Percentiles rank a stretch among this genome's conserved stretches.
These are phyloP conservation scores for Hypoxylon trugodes DNA, from an alignment of 495 filamentous ascomycete genomes.

Conservation along the genomic window DNA sequence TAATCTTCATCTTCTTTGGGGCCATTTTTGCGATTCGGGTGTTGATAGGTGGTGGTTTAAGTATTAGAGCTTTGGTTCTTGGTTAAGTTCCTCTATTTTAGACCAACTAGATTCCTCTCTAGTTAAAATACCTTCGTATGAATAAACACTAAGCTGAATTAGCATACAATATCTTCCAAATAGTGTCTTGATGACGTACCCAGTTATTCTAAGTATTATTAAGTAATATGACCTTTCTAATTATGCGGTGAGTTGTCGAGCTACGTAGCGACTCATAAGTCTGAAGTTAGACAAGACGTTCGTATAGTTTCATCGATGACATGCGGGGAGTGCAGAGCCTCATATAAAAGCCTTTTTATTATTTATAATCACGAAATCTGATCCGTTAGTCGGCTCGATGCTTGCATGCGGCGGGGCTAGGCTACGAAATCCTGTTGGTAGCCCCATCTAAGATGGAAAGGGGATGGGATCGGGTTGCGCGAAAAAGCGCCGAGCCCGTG, in stretches of 20 bases:
- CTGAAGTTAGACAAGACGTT: not conserved
- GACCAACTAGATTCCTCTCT: no score
- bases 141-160: no score
- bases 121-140: no score
- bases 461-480: not conserved
- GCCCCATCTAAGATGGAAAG: not conserved
- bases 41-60: no score
- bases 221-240: not conserved
- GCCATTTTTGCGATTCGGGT: slow-evolving; percentile 12
- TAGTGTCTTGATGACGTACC: no score
- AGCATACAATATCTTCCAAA: no score
- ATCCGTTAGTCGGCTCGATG: not conserved
- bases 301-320: not conserved
- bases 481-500: slow-evolving; percentile 4
- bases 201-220: not conserved
- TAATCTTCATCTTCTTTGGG: slow-evolving; percentile 35
- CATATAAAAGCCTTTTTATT: not conserved
- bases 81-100: no score
- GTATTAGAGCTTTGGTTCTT: no score
- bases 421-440: not conserved
- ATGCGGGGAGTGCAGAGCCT: slow-evolving; percentile 7
- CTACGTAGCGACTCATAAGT: not conserved
- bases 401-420: not conserved
- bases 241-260: not conserved
- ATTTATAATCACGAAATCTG: not conserved